phyloP scores from a whole-genome alignment of 1,139 yeast species.

The Oligophagozyma castellii region DNA sequence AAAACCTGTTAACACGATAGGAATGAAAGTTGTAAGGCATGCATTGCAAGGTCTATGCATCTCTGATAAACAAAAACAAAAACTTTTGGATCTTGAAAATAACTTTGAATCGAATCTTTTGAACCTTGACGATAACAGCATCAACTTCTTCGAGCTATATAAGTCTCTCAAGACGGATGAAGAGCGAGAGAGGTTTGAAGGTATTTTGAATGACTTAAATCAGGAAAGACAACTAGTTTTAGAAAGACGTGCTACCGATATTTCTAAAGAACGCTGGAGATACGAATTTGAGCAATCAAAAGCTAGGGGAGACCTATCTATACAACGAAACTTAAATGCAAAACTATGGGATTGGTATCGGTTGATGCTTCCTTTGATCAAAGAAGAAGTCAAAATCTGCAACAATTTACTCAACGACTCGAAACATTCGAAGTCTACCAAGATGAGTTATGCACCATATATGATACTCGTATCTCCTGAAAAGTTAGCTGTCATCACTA shows the following conservation, averaged over 20 bases:
- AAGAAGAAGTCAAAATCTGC: conserved; percentile 27
- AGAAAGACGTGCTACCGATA: conserved; percentile 70
- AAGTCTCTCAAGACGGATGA: conserved; percentile 36
- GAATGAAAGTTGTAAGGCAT: conserved; percentile 69
- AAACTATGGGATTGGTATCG: conserved; percentile 67
- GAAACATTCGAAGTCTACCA: conserved; percentile 12
- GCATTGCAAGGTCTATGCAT: conserved; percentile 51
- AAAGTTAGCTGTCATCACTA: conserved; percentile 71
- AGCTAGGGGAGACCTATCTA: conserved; percentile 44
- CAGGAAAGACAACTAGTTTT: conserved; percentile 60
- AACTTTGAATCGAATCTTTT: conserved; percentile 22
- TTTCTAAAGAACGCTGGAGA: conserved; percentile 82
- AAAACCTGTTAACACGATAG: conserved; percentile 61
- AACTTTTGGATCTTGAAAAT: conserved; percentile 29
- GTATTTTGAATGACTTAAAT: conserved; percentile 53
- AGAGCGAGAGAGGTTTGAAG: conserved; percentile 45
- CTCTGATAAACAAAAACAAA: conserved; percentile 21
- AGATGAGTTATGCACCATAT: conserved; percentile 63
- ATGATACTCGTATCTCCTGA: conserved; percentile 58
- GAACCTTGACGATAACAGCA: conserved; percentile 24
- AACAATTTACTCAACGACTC: conserved; percentile 5
- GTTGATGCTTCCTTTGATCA: conserved; percentile 53
- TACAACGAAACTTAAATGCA: conserved; percentile 51
- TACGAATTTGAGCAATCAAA: conserved; percentile 63
- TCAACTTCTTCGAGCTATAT: conserved; percentile 57